Base-by-base conservation (phyloP, 352 stramenopile genomes). In the Plasmopara viticola region DNA sequence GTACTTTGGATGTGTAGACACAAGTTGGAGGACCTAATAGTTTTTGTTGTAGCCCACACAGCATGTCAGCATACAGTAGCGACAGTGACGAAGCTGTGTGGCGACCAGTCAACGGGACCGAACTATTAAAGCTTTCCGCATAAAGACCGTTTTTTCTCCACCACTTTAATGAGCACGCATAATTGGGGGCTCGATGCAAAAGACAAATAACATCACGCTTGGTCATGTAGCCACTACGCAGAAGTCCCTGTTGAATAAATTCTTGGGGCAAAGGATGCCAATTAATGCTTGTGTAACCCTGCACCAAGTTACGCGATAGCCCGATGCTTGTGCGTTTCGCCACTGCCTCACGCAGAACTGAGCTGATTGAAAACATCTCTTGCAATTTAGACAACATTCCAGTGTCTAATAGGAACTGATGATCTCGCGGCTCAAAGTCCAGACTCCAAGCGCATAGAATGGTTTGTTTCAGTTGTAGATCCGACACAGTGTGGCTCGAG, bases 381-480 rank as follows among this genome's bases (percentile, higher is more conserved):
- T 90, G 78, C 2, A 93, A 37, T 2, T 72, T 82, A 8, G 69
- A 73, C 30, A 95, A 35, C n/a, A 95, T 86, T 9, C 78, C 82
- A 7, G 71, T 78, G 43, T 90, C 85, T 20, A 95, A 59, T 33
- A 95, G 58, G 40, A 86, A 92, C 20, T 79, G 71, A 41, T 95
- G 84, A 51, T 95, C 84, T 15, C 73, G 70, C 2, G 82, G 66
- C 51, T 95, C 84, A 38, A 93, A 95, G 50, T 95, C 84, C 44
- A 95, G 50, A 51, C 68, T 79, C 80, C 80, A 95, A 0, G 84
- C 74, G 35, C 78, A 92, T 18, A 93, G 48, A 48, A 95, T 83
- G 2, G 81, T 75, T 58, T 91, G 81, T 46, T 87, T 87, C 0
- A 94, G 56, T 43, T 86, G 71, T 1, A 60, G 68, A 55, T 88